Conservation (phyloP, 176 grass and related monocot genomes). For the Carex parvula region DNA sequence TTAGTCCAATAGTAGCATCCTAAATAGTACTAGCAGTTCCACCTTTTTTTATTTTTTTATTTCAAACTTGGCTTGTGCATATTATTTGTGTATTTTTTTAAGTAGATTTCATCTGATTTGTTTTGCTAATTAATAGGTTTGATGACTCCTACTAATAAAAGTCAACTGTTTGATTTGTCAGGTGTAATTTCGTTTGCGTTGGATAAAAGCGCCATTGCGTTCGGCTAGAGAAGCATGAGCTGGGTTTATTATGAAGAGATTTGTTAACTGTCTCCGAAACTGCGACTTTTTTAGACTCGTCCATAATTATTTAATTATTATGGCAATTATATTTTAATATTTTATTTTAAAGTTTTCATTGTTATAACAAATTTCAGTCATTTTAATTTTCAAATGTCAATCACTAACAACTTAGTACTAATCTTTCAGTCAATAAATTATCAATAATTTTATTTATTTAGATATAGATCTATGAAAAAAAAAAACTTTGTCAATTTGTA, state of each 20-base stretch:
- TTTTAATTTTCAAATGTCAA: no score
- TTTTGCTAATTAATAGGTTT: background rate
- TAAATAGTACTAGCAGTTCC: background rate
- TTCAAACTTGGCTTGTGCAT: background rate
- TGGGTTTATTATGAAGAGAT: background rate
- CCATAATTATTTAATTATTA: no score
- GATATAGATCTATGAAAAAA: no score
- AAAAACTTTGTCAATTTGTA: no score
- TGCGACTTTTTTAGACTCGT: background rate
- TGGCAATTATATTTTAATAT: no score
- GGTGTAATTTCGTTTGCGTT: background rate
- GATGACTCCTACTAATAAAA: background rate
- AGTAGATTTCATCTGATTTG: background rate
- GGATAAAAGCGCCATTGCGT: background rate
- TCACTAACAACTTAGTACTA: no score
- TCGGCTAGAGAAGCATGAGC: background rate
- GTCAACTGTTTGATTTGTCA: background rate
- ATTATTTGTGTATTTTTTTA: background rate
- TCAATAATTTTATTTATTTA: no score
- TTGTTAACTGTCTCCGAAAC: background rate
- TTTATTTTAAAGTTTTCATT: no score
- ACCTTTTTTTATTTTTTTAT: background rate
- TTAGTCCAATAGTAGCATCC: background rate
- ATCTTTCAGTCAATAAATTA: no score
- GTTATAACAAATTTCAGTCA: no score